Percentiles rank a stretch among this genome's conserved stretches.
Evolutionary conservation across 2,329 filamentous ascomycete species (phyloP).

Genomic region (Colletotrichum sp.): DNA sequence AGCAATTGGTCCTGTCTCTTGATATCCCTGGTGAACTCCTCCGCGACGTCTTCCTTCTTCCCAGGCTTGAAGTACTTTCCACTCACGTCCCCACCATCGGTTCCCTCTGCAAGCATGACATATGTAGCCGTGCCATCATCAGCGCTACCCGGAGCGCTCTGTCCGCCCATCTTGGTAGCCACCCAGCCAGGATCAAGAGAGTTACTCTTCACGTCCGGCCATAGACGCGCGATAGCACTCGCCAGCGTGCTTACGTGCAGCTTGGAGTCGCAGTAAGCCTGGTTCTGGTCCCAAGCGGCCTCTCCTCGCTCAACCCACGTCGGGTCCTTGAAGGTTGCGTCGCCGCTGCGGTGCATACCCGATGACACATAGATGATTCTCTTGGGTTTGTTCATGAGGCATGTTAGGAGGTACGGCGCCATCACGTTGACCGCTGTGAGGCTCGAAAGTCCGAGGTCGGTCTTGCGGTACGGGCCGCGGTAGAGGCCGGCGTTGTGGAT

Average conservation of each 20-base stretch:
- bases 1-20: constrained; percentile 49
- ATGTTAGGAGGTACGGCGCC: constrained; percentile 61
- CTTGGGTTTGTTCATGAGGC: constrained; percentile 50
- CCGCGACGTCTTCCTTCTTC: constrained; percentile 29
- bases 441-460: constrained; percentile 40
- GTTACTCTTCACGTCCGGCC: constrained; percentile 45
- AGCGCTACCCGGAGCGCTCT: constrained; percentile 49
- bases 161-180: constrained; percentile 58
- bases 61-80: constrained; percentile 44
- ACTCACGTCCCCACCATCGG: constrained; percentile 29
- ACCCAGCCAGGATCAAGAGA: constrained; percentile 60
- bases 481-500: constrained; percentile 64
- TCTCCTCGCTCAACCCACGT: constrained; percentile 31
- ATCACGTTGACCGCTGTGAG: constrained; percentile 62
- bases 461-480: constrained; percentile 37
- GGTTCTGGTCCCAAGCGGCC: constrained; percentile 35
- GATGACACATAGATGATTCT: constrained; percentile 58
- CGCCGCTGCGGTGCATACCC: constrained; percentile 54
- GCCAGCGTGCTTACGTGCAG: constrained; percentile 61
- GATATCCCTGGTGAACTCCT: constrained; percentile 38
- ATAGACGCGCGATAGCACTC: constrained; percentile 55
- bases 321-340: constrained; percentile 43
- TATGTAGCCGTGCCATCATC: constrained; percentile 52
- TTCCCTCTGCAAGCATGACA: constrained; percentile 49
- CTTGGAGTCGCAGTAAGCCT: constrained; percentile 58